Percentiles rank a stretch among this genome's conserved stretches.
Evolutionary conservation across 768 basidiomycete genomes (phyloP).

Genomic region (Hypsizygus marmoreus): DNA sequence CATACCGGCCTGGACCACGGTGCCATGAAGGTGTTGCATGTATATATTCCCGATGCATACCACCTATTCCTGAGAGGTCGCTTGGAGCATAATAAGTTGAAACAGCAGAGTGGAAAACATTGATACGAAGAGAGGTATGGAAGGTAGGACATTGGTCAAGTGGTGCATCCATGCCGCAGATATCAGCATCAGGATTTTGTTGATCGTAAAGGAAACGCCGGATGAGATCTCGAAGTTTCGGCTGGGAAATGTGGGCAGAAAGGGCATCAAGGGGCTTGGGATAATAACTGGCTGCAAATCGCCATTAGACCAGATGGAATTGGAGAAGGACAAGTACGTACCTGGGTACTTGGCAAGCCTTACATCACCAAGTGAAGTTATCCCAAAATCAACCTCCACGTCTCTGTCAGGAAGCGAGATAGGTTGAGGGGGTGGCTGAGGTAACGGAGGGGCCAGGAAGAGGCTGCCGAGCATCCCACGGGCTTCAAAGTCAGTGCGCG

Average conservation of each 20-base stretch:
- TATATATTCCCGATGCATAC: slow-evolving; percentile 22
- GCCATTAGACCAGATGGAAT: slow-evolving; percentile 1
- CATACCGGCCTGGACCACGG: neutral
- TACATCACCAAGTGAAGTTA: slow-evolving; percentile 1
- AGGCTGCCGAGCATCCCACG: slow-evolving; percentile 30
- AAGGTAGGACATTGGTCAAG: neutral
- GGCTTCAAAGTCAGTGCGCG: slow-evolving; percentile 17
- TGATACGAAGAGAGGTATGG: neutral
- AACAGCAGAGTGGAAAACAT: slow-evolving; percentile 5
- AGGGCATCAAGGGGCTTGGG: slow-evolving; percentile 8
- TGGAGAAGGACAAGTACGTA: neutral
- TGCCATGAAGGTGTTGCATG: slow-evolving; percentile 25
- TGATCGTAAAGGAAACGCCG: slow-evolving; percentile 16
- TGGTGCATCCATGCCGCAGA: slow-evolving; percentile 1
- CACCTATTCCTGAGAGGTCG: slow-evolving; percentile 18
- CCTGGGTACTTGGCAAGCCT: neutral
- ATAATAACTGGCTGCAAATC: slow-evolving; percentile 13
- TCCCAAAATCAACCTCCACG: slow-evolving; percentile 2
- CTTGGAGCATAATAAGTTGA: slow-evolving; percentile 18
- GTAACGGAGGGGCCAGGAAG: no score
- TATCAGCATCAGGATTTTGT: neutral
- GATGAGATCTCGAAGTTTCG: slow-evolving; percentile 13
- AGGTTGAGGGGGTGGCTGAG: neutral
- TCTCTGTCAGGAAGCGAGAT: neutral
- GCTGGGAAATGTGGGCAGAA: slow-evolving; percentile 10